Conservation (phyloP, 2,329 filamentous ascomycete species). For the Phialocephala sp. region DNA sequence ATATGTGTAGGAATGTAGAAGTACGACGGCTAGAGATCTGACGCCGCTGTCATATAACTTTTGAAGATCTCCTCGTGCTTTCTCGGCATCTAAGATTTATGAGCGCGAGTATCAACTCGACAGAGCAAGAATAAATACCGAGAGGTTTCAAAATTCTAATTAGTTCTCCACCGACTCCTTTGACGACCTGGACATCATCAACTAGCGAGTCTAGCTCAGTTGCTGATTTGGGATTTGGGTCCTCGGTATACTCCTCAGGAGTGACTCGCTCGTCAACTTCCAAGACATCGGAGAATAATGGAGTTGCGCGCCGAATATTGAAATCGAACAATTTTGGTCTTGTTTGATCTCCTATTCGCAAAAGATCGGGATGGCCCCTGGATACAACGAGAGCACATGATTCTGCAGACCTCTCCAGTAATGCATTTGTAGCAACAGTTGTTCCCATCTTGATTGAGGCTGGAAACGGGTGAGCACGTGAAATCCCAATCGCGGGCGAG, state of each 20-base stretch:
- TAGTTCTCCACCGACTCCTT: slow-evolving; percentile 31
- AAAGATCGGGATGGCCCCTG: slow-evolving; percentile 73
- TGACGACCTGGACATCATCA: slow-evolving; percentile 42
- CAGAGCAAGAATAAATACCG: slow-evolving; percentile 10
- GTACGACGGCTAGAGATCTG: slow-evolving; percentile 66
- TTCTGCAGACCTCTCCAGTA: slow-evolving; percentile 76
- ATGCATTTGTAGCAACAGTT: slow-evolving; percentile 75
- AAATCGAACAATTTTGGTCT: slow-evolving; percentile 76
- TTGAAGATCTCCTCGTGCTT: slow-evolving; percentile 50
- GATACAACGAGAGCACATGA: slow-evolving; percentile 73
- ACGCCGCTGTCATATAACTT: slow-evolving; percentile 63
- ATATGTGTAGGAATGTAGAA: slow-evolving; percentile 75
- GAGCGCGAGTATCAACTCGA: slow-evolving; percentile 54
- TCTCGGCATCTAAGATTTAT: slow-evolving; percentile 58
- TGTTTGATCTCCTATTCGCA: slow-evolving; percentile 76
- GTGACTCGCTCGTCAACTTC: slow-evolving; percentile 77
- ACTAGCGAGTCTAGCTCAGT: slow-evolving; percentile 64
- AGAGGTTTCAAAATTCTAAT: slow-evolving; percentile 30
- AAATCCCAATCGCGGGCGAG: background rate
- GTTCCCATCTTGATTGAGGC: slow-evolving; percentile 75
- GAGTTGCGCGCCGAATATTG: slow-evolving; percentile 68
- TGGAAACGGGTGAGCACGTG: slow-evolving; percentile 7
- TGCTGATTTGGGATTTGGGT: slow-evolving; percentile 63
- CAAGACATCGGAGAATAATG: slow-evolving; percentile 70
- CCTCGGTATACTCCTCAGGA: slow-evolving; percentile 73